Evolutionary conservation across 1,284 basidiomycete genomes (phyloP).

Genomic region (Sanguinoderma infundibulare): DNA sequence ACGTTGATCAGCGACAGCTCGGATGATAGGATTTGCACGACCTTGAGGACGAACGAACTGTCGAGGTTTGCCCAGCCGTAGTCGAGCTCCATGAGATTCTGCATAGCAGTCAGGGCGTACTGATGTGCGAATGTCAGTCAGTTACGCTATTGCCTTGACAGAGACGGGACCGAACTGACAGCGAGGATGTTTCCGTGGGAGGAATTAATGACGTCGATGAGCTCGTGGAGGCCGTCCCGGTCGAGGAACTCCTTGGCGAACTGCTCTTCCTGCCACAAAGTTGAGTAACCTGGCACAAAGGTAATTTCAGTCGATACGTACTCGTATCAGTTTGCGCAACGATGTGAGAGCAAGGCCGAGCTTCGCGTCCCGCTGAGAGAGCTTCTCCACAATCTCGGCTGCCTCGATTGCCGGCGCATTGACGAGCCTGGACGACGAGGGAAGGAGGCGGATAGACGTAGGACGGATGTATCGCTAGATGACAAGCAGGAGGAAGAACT

Average conservation of each 20-base stretch:
- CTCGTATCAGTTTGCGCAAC: slow-evolving; percentile 83
- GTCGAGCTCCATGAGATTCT: slow-evolving; percentile 85
- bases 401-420: slow-evolving; percentile 85
- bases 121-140: slow-evolving; percentile 35
- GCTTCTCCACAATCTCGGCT: slow-evolving; percentile 77
- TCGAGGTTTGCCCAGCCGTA: slow-evolving; percentile 81
- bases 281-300: not conserved
- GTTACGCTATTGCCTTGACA: not conserved
- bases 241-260: slow-evolving; percentile 88
- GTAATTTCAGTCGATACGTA: slow-evolving; percentile 31
- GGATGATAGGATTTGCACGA: slow-evolving; percentile 84
- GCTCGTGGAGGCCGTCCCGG: slow-evolving; percentile 73
- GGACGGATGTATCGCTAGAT: not conserved
- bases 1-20: slow-evolving; percentile 87
- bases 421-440: slow-evolving; percentile 59
- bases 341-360: slow-evolving; percentile 77
- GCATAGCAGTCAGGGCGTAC: slow-evolving; percentile 85
- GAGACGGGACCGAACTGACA: slow-evolving; percentile 45
- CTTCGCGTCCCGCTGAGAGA: slow-evolving; percentile 65
- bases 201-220: slow-evolving; percentile 75
- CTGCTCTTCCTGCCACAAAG: slow-evolving; percentile 71
- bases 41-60: slow-evolving; percentile 72
- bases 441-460: slow-evolving; percentile 1
- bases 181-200: slow-evolving; percentile 87
- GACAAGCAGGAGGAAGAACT: slow-evolving; percentile 34